phyloP scores from a whole-genome alignment of 2,329 filamentous ascomycete species.

The Aspergillus proliferans region DNA sequence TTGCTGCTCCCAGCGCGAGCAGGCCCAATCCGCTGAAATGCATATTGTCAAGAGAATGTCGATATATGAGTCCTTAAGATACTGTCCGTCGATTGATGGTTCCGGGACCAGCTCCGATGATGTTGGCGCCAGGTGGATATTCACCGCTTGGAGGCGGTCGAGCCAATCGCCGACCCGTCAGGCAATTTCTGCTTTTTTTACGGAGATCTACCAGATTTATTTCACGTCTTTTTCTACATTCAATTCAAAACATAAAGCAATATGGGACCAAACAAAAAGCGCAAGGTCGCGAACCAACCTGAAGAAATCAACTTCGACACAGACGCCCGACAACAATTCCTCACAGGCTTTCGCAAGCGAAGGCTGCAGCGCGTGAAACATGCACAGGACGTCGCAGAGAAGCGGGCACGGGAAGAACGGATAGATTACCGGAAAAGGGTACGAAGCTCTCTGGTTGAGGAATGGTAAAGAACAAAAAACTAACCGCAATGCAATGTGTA shows the following conservation, averaged over 20 bases:
- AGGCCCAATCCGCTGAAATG: slow-evolving; percentile 38
- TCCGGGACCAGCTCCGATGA: slow-evolving; percentile 9
- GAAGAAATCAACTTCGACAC: slow-evolving; percentile 84
- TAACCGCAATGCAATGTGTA: slow-evolving; percentile 3
- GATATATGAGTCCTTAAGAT: background rate
- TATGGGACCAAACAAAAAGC: slow-evolving; percentile 60
- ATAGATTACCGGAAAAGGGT: slow-evolving; percentile 71
- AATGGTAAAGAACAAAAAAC: background rate
- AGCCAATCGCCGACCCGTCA: slow-evolving; percentile 21
- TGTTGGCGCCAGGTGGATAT: slow-evolving; percentile 24
- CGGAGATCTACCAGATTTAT: background rate
- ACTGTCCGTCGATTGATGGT: background rate
- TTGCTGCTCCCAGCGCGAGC: slow-evolving; percentile 50
- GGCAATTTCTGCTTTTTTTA: slow-evolving; percentile 13
- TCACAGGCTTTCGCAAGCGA: slow-evolving; percentile 95
- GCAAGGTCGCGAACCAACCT: slow-evolving; percentile 55
- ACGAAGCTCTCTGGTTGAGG: slow-evolving; percentile 8
- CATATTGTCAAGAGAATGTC: slow-evolving; percentile 30
- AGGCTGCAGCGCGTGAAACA: slow-evolving; percentile 78
- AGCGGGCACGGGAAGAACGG: slow-evolving; percentile 71
- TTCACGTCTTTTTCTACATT: background rate
- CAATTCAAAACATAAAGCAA: background rate
- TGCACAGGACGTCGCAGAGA: slow-evolving; percentile 74
- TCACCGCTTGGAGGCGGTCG: slow-evolving; percentile 31
- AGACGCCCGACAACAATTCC: slow-evolving; percentile 71